Base-by-base conservation (phyloP, 2,329 filamentous ascomycete species). In the Diaporthe capsici region DNA sequence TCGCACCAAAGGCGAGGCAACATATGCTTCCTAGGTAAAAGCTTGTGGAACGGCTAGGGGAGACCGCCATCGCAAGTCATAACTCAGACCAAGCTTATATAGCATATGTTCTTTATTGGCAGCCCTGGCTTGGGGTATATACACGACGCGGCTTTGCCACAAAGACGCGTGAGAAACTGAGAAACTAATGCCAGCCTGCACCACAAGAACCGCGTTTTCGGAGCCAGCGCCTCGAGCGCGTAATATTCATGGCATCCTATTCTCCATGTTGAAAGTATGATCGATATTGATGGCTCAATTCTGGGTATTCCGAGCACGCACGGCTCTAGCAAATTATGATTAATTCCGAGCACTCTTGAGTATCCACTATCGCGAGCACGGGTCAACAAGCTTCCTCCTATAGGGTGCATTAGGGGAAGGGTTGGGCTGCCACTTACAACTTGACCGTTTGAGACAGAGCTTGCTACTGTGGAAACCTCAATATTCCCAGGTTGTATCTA, bases 401-500 rank as follows among this genome's bases (percentile, higher is more conserved):
- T n/a, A 31, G 37, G 6, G 10, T 22, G 70, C n/a, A 42, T 20
- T 6, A 60, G 39, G 39, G 65, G 49, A 20, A 58, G n/a, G 60
- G 25, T 15, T 53, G 10, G 39, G 28, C n/a, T 53, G 34, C 8
- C 9, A 85, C 88, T 81, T 82, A 89, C 88, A 79, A 98, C 89
- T 84, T 98, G 94, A 5, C 97, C 97, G 82, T 98, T 99, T 4
- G 91, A 90, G 25, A 97, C 96, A 76, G 91, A 90, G 79, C 93
- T 93, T 2, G 92, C 93, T 71, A 98, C 88, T 75, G 88, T 92
- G 57, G 92, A 90, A 20, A 98, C 94, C 83, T 96, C 92, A 58
- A 98, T 91, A 78, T 92, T 89, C 8, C 93, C 94, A 0, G 96
- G 97, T 87, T 96, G 93, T 39, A 97, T 90, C 91, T 94, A 77